These are phyloP conservation scores for Margaritispora aquatica DNA, from an alignment of 495 filamentous ascomycete species.

Conservation along the genomic window DNA sequence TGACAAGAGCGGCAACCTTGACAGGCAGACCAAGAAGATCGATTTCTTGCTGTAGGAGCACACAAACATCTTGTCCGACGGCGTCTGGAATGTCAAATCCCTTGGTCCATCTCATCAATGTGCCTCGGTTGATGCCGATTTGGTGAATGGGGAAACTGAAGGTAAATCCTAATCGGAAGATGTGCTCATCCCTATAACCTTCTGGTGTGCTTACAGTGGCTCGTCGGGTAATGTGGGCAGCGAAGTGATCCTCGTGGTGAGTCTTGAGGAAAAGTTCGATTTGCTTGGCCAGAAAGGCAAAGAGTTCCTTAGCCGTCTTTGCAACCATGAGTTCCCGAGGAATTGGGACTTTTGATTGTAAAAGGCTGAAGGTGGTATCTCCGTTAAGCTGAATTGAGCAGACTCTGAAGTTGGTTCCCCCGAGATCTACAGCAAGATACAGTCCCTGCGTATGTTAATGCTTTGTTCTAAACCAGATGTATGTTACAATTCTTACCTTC, in stretches of 20 bases:
- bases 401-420: constrained; percentile 96
- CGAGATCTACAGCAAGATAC: constrained; percentile 93
- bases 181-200: constrained; percentile 55
- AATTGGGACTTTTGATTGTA: constrained; percentile 86
- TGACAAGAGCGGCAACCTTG: constrained; percentile 88
- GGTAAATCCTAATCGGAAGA: constrained; percentile 92
- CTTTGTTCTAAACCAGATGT: not conserved
- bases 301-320: constrained; percentile 79
- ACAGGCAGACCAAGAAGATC: constrained; percentile 83
- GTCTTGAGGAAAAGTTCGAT: constrained; percentile 79
- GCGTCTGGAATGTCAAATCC: constrained; percentile 94
- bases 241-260: constrained; percentile 88
- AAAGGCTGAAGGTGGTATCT: constrained; percentile 85
- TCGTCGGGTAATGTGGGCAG: constrained; percentile 56
- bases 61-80: constrained; percentile 90
- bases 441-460: constrained; percentile 50
- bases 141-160: constrained; percentile 98
- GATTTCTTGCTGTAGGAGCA: constrained; percentile 83
- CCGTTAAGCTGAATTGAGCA: constrained; percentile 90
- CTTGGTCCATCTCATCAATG: constrained; percentile 94
- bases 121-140: constrained; percentile 86
- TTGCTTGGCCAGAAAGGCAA: constrained; percentile 87
- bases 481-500: constrained; percentile 49
- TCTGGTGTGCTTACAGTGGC: constrained; percentile 45
- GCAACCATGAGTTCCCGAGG: constrained; percentile 87